Conservation (phyloP, 2,329 filamentous ascomycete species). For the Falciphora oryzae region DNA sequence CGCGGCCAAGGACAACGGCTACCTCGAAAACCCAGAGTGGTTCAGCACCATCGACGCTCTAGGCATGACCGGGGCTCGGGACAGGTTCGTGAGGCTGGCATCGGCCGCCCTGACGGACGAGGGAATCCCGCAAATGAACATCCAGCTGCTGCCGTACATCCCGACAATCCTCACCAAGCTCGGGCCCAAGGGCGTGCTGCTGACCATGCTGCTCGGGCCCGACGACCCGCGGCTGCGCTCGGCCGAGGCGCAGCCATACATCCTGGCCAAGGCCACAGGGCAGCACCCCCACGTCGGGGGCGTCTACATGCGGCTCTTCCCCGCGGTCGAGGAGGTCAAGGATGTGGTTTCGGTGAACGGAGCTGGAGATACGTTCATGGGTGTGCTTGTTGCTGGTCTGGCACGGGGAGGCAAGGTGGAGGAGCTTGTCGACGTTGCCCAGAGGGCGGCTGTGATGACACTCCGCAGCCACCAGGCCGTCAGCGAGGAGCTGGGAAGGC, state of each 20-base stretch:
- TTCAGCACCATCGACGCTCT: conserved; percentile 75
- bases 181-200: conserved; percentile 66
- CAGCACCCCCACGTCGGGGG: conserved; percentile 58
- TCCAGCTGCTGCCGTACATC: conserved; percentile 84
- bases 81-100: conserved; percentile 66
- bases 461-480: conserved; percentile 72
- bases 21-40: conserved; percentile 67
- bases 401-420: conserved; percentile 51
- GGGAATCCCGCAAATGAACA: conserved; percentile 75
- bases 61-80: conserved; percentile 64
- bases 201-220: conserved; percentile 64
- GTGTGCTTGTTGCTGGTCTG: conserved; percentile 75
- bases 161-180: conserved; percentile 82
- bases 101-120: conserved; percentile 63
- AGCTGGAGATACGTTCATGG: conserved; percentile 88
- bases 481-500: conserved; percentile 18
- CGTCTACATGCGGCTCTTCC: conserved; percentile 73
- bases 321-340: conserved; percentile 58
- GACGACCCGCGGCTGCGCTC: conserved; percentile 62
- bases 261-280: conserved; percentile 58
- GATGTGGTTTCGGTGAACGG: conserved; percentile 89
- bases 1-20: conserved; percentile 58
- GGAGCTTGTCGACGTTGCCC: conserved; percentile 70
- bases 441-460: conserved; percentile 73
- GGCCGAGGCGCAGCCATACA: conserved; percentile 58